Base-by-base conservation (phyloP, 164 flowering plant species). In the Echeveria elegans region DNA sequence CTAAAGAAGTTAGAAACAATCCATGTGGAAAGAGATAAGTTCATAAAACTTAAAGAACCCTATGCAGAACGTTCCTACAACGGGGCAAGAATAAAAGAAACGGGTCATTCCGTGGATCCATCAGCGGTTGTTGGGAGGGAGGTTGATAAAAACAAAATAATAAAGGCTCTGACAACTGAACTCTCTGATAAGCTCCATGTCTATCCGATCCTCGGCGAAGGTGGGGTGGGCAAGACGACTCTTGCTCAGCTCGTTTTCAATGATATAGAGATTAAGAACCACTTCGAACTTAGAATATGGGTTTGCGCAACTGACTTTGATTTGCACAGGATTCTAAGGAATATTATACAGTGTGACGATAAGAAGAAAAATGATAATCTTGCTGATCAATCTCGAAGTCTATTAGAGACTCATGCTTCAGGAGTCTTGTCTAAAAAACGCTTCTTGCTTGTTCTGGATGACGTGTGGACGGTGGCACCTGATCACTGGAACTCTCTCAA, bases 211-310 rank as follows among this genome's bases (percentile, higher is more conserved):
- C 40, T 66, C 34, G 78, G 75, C n/a, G 72, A 72, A 45, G 69
- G 72, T 9, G 78, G 78, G 0, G 21, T 71, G 23, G 78, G 78
- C 6, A 76, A 76, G 65, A 76, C 76, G 2, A 70, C 78, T 53
- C 74, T 76, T 8, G 78, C 78, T 31, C 71, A 70, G n/a, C 58
- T 66, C 19, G 31, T 66, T 8, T 66, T 47, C 29, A 32, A 66
- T 18, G 68, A 66, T 48, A 38, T 21, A 7, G 31, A 16, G 24
- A 34, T 47, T 30, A 19, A 6, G 8, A 1, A 28, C 3, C 58
- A 66, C 19, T 66, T 45, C 28, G 4, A 28, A 12, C 16, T 15
- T 45, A 45, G 37, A 26, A 66, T 30, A 58, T 66, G 68, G 68
- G 68, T 47, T 10, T 5, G 56, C 16, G 68, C 47, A 24, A 45